Conservation (phyloP, 768 basidiomycete genomes). For the Auricularia sp. region DNA sequence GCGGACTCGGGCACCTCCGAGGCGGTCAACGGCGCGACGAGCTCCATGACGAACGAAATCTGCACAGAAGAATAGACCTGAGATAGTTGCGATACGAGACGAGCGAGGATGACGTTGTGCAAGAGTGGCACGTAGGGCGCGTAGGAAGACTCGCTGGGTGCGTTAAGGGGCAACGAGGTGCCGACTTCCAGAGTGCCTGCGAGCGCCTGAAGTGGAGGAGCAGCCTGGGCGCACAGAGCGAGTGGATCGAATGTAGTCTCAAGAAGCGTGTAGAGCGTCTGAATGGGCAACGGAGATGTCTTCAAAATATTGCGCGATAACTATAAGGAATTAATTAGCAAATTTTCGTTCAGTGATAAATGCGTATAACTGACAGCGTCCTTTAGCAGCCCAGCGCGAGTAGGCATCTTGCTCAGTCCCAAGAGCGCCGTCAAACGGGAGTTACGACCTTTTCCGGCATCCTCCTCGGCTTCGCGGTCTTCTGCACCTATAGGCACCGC, state of each 20-base stretch:
- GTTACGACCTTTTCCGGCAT: slow-evolving; percentile 52
- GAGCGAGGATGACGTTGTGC: slow-evolving; percentile 82
- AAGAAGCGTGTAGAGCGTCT: slow-evolving; percentile 74
- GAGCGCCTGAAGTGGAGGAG: slow-evolving; percentile 64
- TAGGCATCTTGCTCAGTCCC: slow-evolving; percentile 74
- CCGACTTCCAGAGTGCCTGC: slow-evolving; percentile 19
- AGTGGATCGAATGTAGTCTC: slow-evolving; percentile 92
- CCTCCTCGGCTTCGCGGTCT: slow-evolving; percentile 35
- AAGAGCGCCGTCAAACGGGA: slow-evolving; percentile 77
- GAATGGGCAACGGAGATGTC: slow-evolving; percentile 62
- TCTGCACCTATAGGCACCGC: slow-evolving; percentile 79
- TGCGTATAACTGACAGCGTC: slow-evolving; percentile 58
- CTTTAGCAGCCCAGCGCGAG: slow-evolving; percentile 71
- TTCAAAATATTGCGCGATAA: slow-evolving; percentile 75
- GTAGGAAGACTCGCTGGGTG: slow-evolving; percentile 42
- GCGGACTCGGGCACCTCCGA: background rate
- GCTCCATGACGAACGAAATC: slow-evolving; percentile 61
- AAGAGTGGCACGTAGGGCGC: slow-evolving; percentile 82
- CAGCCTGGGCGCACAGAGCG: slow-evolving; percentile 65
- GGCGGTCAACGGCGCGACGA: slow-evolving; percentile 63
- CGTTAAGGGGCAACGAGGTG: background rate
- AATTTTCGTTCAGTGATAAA: slow-evolving; percentile 7
- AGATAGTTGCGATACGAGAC: slow-evolving; percentile 81
- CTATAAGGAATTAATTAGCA: slow-evolving; percentile 25
- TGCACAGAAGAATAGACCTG: slow-evolving; percentile 87